These are phyloP conservation scores for Strigomonas galati DNA, from an alignment of 208 protist genomes.

Conservation along the genomic window DNA sequence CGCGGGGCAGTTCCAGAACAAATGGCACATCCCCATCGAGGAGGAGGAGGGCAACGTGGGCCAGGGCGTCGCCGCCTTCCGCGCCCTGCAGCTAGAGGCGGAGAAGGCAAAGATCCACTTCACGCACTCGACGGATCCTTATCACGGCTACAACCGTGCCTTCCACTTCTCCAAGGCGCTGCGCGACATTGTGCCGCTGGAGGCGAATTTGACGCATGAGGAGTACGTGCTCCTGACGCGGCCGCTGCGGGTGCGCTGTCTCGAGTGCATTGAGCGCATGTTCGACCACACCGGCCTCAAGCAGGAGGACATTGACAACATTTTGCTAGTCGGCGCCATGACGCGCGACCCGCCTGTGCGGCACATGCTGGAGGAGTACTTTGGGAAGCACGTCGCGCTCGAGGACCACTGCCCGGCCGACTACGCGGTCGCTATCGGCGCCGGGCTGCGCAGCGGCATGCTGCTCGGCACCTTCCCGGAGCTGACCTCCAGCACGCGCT, in stretches of 20 bases:
- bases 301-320: constrained; percentile 71
- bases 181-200: constrained; percentile 83
- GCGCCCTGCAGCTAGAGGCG: constrained; percentile 71
- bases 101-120: constrained; percentile 91
- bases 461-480: constrained; percentile 78
- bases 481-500: constrained; percentile 69
- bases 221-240: constrained; percentile 83
- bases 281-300: constrained; percentile 63
- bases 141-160: constrained; percentile 84
- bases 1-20: constrained; percentile 71
- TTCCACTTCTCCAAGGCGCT: constrained; percentile 86
- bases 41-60: constrained; percentile 84
- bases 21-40: constrained; percentile 87
- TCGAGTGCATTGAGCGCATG: constrained; percentile 74
- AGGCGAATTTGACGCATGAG: constrained; percentile 80
- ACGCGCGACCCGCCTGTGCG: constrained; percentile 89
- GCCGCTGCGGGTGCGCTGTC: constrained; percentile 72
- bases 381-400: constrained; percentile 50
- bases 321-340: constrained; percentile 90
- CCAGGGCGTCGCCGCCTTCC: constrained; percentile 65
- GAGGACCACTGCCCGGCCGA: constrained; percentile 80
- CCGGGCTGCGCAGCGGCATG: constrained; percentile 79
- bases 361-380: constrained; percentile 80
- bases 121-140: constrained; percentile 84
- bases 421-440: constrained; percentile 87